Evolutionary conservation across 305 asterid species (phyloP).

Genomic region (Fraxinus platypoda): DNA sequence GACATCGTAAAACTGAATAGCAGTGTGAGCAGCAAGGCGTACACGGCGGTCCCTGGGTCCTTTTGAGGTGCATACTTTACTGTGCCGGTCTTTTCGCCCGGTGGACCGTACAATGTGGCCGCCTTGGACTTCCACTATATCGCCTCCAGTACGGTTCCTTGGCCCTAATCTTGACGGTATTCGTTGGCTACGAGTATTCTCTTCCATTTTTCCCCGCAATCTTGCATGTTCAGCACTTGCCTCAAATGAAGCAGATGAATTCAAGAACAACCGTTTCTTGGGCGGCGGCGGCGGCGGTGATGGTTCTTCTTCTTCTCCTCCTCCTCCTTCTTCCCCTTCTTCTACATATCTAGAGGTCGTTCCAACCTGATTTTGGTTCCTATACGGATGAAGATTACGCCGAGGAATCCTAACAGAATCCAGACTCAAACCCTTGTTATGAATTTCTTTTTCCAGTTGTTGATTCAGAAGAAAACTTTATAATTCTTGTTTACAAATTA

Average conservation of each 20-base stretch:
- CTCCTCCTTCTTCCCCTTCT: conserved; percentile 18
- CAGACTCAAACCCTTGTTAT: conserved; percentile 59
- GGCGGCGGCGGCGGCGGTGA: conserved; percentile 27
- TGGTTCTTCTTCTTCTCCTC: conserved; percentile 15
- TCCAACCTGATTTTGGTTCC: conserved; percentile 26
- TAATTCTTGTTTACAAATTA: conserved; percentile 21
- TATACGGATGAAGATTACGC: conserved; percentile 32
- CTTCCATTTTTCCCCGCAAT: conserved; percentile 44
- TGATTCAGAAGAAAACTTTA: conserved; percentile 26
- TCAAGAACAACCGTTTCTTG: conserved; percentile 42
- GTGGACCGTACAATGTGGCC: conserved; percentile 86
- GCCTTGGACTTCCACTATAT: conserved; percentile 84
- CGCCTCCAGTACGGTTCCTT: conserved; percentile 37
- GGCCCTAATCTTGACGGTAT: background rate
- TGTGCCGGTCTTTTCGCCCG: conserved; percentile 86
- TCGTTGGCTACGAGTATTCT: background rate
- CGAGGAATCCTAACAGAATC: conserved; percentile 63
- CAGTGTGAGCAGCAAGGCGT: conserved; percentile 90
- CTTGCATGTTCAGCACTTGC: conserved; percentile 52
- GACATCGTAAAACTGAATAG: conserved; percentile 89
- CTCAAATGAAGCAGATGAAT: conserved; percentile 30
- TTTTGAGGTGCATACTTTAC: conserved; percentile 87
- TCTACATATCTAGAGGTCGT: conserved; percentile 31
- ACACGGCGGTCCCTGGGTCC: conserved; percentile 93
- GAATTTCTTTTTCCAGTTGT: conserved; percentile 53